Evolutionary conservation across 2,329 filamentous ascomycete species (phyloP).

Genomic region (Epichloe aotearoae): DNA sequence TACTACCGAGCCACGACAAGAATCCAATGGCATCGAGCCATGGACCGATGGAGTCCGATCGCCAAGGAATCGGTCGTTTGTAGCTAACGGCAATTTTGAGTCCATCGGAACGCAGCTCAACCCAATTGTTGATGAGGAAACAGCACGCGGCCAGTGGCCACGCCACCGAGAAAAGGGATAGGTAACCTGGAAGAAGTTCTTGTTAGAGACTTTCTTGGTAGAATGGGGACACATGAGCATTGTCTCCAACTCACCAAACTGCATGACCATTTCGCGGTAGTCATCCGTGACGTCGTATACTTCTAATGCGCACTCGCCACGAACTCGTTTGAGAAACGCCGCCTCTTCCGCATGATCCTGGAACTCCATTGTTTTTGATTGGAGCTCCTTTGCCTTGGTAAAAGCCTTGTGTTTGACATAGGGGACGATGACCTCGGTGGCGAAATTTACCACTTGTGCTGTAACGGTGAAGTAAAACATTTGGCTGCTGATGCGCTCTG

Average conservation of each 20-base stretch:
- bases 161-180: constrained; percentile 81
- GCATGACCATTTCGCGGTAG: constrained; percentile 86
- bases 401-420: constrained; percentile 69
- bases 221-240: neutral
- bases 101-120: constrained; percentile 85
- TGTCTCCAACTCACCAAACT: constrained; percentile 41
- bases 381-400: constrained; percentile 65
- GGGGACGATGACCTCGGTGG: constrained; percentile 72
- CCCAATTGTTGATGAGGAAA: constrained; percentile 91
- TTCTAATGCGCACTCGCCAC: constrained; percentile 68
- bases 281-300: constrained; percentile 84
- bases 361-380: constrained; percentile 40
- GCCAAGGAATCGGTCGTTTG: constrained; percentile 78
- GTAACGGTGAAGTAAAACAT: constrained; percentile 95
- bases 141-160: constrained; percentile 88
- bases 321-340: constrained; percentile 66
- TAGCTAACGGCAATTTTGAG: constrained; percentile 87
- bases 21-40: constrained; percentile 81
- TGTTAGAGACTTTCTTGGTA: constrained; percentile 3
- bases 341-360: constrained; percentile 66
- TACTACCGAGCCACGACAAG: constrained; percentile 82
- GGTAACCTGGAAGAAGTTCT: constrained; percentile 47
- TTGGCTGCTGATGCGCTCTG: constrained; percentile 70
- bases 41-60: constrained; percentile 86
- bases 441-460: constrained; percentile 79